Conservation (phyloP, 2,329 filamentous ascomycete species). For the Aureobasidium lini region DNA sequence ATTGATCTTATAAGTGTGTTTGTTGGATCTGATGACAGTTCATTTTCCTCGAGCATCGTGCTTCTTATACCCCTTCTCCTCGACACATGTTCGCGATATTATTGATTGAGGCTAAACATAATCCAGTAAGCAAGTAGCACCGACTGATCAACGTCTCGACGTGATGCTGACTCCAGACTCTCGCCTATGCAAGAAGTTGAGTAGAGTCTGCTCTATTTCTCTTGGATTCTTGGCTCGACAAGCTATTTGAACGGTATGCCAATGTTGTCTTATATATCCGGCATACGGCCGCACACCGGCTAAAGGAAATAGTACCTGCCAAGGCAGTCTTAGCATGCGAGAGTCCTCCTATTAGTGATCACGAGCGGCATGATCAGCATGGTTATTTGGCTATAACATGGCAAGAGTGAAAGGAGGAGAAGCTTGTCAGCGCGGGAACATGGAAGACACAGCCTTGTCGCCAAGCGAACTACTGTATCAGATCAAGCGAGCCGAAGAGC, state of each 20-base stretch:
- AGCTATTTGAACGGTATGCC: neutral
- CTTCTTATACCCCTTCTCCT: neutral
- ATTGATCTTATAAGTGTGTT: neutral
- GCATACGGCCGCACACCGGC: neutral
- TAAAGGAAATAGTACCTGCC: conserved; percentile 2
- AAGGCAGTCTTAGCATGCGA: neutral
- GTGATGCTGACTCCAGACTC: neutral
- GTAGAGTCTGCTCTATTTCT: neutral
- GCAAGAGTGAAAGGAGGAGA: neutral
- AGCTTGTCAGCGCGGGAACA: neutral
- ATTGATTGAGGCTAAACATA: conserved; percentile 3
- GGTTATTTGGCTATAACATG: neutral
- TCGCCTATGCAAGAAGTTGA: neutral
- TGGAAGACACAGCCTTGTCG: neutral
- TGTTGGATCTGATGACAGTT: neutral
- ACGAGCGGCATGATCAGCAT: neutral
- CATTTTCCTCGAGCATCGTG: neutral
- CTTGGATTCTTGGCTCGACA: conserved; percentile 10
- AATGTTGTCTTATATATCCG: conserved; percentile 2
- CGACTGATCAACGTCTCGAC: neutral
- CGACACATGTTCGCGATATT: neutral
- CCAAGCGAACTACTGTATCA: conserved; percentile 5
- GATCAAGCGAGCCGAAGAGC: neutral
- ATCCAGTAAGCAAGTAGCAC: neutral
- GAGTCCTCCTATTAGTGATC: neutral